Evolutionary conservation across 2,329 filamentous ascomycete genomes (phyloP), one percentile per base, ranked within the genome.

Genomic region (Cadophora gregata): DNA sequence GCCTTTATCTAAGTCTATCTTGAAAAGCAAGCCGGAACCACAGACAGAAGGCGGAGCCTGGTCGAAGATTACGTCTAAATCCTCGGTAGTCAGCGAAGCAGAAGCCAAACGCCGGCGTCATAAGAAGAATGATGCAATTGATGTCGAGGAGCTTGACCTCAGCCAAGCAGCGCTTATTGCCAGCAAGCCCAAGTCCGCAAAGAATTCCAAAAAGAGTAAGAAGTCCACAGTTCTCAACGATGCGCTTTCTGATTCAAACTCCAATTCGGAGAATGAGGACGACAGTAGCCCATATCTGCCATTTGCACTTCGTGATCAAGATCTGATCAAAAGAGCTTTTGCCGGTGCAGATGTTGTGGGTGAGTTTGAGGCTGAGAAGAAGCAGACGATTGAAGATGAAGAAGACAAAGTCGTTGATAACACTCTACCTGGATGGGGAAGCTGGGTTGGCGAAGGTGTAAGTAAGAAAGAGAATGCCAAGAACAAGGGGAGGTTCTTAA

Each of bases 351-450:
- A 97, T 77, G 92, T 96, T 1, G 88, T 91, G 9, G 87, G 86
- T 55, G 89, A 93, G 47, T 99, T 98, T 76, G 86, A 87, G 65
- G 84, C 84, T 45, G 94, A 98, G 76, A 98, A 98, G 80, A 85
- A 84, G 19, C 86, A 88, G 59, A 82, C 86, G 1, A 86, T 88
- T 21, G 85, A 87, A 33, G 91, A 92, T 21, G 93, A 97, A 78
- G 93, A 91, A 72, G 92, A 96, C 76, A 91, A 96, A 79, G 82
- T 93, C 64, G 81, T 93, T 33, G 93, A 95, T 77, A 91, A 90
- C 71, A 91, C 92, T n/a, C 84, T 99, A 6, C 93, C 93, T 0
- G 96, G 96, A 55, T 99, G 96, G 96, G 96, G 96, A 71, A 89
- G 85, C 75, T 97, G 96, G 96, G 86, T 91, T 5, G 96, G 96